A percentile compares a stretch with the other conserved stretches of the same genome.
These are phyloP conservation scores for Geosmithia flava DNA, from an alignment of 2,329 filamentous ascomycete genomes.

Conservation along the genomic window DNA sequence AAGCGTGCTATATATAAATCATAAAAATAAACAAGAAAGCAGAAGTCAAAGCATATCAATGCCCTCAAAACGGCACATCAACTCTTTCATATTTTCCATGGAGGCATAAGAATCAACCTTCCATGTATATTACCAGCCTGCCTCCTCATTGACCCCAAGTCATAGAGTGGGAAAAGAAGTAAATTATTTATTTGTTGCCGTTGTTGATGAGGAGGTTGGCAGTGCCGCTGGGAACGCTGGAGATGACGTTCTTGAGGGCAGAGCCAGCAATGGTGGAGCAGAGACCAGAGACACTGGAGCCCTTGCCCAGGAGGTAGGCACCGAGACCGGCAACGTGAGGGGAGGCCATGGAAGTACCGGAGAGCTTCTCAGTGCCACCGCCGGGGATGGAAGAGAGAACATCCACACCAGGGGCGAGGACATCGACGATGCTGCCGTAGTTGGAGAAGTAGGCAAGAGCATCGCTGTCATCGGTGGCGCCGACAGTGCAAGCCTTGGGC, in stretches of 20 bases:
- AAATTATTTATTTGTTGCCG: background rate
- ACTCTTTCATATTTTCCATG: too few relatives aligned
- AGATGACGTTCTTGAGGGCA: constrained; percentile 22
- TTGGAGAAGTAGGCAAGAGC: constrained; percentile 36
- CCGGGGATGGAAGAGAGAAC: constrained; percentile 36
- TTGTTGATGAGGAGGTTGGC: constrained; percentile 10
- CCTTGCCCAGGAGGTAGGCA: constrained; percentile 32
- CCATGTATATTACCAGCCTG: background rate
- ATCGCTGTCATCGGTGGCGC: constrained; percentile 28
- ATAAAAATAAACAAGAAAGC: too few relatives aligned
- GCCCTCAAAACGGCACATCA: too few relatives aligned
- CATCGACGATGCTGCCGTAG: constrained; percentile 34
- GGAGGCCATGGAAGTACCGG: constrained; percentile 30
- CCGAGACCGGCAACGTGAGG: constrained; percentile 29
- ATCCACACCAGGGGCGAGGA: constrained; percentile 35
- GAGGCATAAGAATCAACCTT: too few relatives aligned
- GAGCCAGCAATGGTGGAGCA: constrained; percentile 8
- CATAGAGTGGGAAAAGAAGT: background rate
- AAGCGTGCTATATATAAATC: too few relatives aligned
- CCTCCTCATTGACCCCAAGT: background rate
- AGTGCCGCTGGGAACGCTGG: constrained; percentile 10
- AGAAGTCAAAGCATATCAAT: too few relatives aligned
- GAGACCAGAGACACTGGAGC: constrained; percentile 7
- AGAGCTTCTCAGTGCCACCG: constrained; percentile 23
- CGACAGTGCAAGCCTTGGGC: constrained; percentile 37